Evolutionary conservation across 352 stramenopile species (phyloP).

Genomic region (Aphanomyces cochlioides): DNA sequence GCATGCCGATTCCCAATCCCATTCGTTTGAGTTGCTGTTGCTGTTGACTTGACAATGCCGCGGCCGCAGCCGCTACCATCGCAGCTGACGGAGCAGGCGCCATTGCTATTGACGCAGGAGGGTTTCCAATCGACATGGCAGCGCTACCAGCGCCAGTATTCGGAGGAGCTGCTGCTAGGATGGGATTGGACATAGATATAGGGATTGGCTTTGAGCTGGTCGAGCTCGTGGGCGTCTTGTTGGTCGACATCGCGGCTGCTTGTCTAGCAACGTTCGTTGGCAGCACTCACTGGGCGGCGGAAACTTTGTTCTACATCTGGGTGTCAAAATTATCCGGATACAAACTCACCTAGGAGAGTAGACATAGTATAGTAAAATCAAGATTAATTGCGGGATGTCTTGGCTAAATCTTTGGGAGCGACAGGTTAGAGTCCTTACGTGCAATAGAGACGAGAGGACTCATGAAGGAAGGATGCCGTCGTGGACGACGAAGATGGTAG

Average conservation of each 20-base stretch:
- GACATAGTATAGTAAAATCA: slow-evolving; percentile 2
- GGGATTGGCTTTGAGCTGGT: slow-evolving; percentile 28
- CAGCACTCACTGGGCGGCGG: background rate
- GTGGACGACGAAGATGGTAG: too few relatives aligned
- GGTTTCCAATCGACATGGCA: slow-evolving; percentile 11
- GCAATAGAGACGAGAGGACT: too few relatives aligned
- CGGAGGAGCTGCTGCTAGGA: slow-evolving; percentile 25
- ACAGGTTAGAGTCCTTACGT: too few relatives aligned
- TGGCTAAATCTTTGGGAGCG: background rate
- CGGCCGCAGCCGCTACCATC: slow-evolving; percentile 27
- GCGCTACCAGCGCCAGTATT: slow-evolving; percentile 7
- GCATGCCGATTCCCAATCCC: slow-evolving; percentile 29
- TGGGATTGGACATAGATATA: slow-evolving; percentile 29
- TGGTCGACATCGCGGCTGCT: slow-evolving; percentile 15
- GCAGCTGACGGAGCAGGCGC: slow-evolving; percentile 27
- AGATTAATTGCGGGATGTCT: background rate
- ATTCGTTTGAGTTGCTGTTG: slow-evolving; percentile 30
- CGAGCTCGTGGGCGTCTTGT: slow-evolving; percentile 11
- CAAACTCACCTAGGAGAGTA: background rate
- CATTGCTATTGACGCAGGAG: slow-evolving; percentile 22
- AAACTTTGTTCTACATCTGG: slow-evolving; percentile 1
- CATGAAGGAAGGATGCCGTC: too few relatives aligned
- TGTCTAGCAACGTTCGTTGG: background rate
- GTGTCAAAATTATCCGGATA: background rate
- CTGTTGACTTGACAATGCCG: slow-evolving; percentile 25